Conservation (phyloP, 106 monocot species). For the Iris macrosiphon region DNA sequence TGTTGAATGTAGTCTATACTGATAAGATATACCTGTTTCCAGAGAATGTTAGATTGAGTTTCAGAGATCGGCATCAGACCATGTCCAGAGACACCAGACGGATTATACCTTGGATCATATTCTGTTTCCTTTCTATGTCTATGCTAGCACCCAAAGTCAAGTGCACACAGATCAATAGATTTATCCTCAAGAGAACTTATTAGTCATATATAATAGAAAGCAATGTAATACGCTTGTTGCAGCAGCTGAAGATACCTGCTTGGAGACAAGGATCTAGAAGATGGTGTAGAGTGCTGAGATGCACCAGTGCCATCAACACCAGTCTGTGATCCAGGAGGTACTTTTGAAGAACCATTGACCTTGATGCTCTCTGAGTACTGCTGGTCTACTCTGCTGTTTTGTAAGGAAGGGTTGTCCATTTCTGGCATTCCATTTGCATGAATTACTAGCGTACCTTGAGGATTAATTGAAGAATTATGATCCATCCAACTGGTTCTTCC, state of each 20-base stretch:
- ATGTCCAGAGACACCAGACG: conserved; percentile 15
- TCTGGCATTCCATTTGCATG: conserved; percentile 27
- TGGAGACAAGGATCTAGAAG: conserved; percentile 72
- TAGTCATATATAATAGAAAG: too few species aligned
- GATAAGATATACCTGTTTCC: conserved; percentile 58
- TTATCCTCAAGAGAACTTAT: too few species aligned
- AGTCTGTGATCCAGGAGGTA: conserved; percentile 22
- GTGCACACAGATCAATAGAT: neutral
- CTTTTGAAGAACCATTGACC: conserved; percentile 32
- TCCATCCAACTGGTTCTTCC: conserved; percentile 22
- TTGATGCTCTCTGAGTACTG: conserved; percentile 24
- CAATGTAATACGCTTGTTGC: neutral
- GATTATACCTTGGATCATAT: conserved; percentile 36
- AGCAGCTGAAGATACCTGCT: conserved; percentile 28
- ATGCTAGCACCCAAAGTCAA: conserved; percentile 5
- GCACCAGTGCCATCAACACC: conserved; percentile 24
- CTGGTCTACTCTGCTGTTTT: conserved; percentile 9
- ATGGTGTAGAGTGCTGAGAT: conserved; percentile 61
- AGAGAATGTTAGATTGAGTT: conserved; percentile 30
- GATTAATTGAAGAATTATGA: conserved; percentile 19
- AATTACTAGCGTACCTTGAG: conserved; percentile 17
- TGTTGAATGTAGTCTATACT: neutral
- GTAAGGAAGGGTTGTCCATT: conserved; percentile 25
- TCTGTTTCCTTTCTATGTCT: conserved; percentile 67
- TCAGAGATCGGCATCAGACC: conserved; percentile 41